Evolutionary conservation across 2,329 filamentous ascomycete genomes (phyloP).

Genomic region (Metarhizium album): DNA sequence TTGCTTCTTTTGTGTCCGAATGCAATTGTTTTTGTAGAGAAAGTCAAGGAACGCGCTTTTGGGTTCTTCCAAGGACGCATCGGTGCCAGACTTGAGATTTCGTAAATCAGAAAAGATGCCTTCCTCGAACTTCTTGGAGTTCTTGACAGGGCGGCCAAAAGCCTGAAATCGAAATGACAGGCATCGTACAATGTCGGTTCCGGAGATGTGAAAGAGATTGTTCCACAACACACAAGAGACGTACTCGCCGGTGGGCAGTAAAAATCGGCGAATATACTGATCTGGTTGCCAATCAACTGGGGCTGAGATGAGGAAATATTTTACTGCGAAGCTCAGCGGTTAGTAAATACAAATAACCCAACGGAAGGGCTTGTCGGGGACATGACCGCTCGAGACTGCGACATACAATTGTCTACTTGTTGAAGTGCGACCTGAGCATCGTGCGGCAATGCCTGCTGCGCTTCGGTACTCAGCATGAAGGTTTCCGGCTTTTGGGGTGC

Average conservation of each 20-base stretch:
- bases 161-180: slow-evolving; percentile 97
- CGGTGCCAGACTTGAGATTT: slow-evolving; percentile 95
- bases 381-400: not conserved
- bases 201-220: slow-evolving; percentile 98
- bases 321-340: slow-evolving; percentile 52
- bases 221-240: slow-evolving; percentile 98
- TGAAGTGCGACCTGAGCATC: slow-evolving; percentile 95
- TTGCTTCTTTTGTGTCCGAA: slow-evolving; percentile 98
- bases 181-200: slow-evolving; percentile 96
- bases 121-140: slow-evolving; percentile 99
- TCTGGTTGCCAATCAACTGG: slow-evolving; percentile 96
- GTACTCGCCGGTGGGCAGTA: slow-evolving; percentile 95
- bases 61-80: slow-evolving; percentile 95
- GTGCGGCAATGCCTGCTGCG: slow-evolving; percentile 89
- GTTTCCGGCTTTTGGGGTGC: slow-evolving; percentile 95
- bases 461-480: slow-evolving; percentile 95
- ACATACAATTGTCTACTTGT: slow-evolving; percentile 92
- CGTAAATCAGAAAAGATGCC: slow-evolving; percentile 98
- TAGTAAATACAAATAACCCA: not conserved
- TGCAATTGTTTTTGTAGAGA: slow-evolving; percentile 99
- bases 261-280: slow-evolving; percentile 91
- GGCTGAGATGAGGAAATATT: slow-evolving; percentile 98
- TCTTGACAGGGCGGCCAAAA: slow-evolving; percentile 96
- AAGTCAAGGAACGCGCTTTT: slow-evolving; percentile 98
- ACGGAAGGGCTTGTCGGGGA: not conserved